A percentile compares a stretch with the other conserved stretches of the same genome.
phyloP scores from a whole-genome alignment of 306 rosid genomes.

The Cicer bijugum region DNA sequence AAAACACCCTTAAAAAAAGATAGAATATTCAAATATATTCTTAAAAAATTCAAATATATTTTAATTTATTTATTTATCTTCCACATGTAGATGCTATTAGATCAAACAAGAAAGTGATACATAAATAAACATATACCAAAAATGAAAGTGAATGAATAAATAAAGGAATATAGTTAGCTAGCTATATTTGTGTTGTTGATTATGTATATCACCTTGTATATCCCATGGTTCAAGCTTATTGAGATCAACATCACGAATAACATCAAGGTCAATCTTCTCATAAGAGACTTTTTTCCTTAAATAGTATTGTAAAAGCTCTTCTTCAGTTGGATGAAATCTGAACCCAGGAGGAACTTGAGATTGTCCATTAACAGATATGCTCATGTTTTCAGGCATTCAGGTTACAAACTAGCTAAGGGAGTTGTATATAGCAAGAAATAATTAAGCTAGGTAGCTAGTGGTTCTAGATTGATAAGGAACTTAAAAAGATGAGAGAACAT shows the following conservation, averaged over 20 bases:
- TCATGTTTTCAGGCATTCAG: conserved; percentile 69
- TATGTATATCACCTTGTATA: conserved; percentile 68
- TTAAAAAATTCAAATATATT: too few species aligned
- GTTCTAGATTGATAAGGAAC: conserved; percentile 42
- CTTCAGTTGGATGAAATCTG: conserved; percentile 89
- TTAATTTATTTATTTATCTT: neutral
- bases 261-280: conserved; percentile 82
- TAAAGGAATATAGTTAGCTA: neutral
- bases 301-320: conserved; percentile 87
- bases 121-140: neutral
- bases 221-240: conserved; percentile 99
- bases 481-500: conserved; percentile 43
- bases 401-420: neutral
- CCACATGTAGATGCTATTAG: conserved; percentile 1
- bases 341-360: conserved; percentile 94
- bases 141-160: neutral
- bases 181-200: neutral
- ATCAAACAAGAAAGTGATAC: neutral
- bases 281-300: conserved; percentile 77
- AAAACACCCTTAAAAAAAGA: neutral
- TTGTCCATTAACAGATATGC: conserved; percentile 85
- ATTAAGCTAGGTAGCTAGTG: conserved; percentile 28
- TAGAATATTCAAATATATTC: neutral
- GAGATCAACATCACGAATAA: conserved; percentile 91
- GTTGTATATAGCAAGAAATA: neutral